These are phyloP conservation scores for Jasminum sambac DNA, from an alignment of 257 asterid genomes.

Conservation along the genomic window DNA sequence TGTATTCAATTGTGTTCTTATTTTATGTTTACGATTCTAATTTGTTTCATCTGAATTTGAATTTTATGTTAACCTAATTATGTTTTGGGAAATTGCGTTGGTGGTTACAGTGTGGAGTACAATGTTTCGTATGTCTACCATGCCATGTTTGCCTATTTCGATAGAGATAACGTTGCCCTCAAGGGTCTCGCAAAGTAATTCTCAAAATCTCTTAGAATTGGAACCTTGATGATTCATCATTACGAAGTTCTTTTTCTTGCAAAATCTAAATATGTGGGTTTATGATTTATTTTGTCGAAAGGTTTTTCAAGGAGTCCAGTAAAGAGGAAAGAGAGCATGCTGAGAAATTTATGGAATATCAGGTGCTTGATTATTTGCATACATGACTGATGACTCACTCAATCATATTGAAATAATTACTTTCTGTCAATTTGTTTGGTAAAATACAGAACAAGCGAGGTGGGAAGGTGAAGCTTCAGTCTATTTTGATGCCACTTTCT, in stretches of 20 bases:
- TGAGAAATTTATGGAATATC: constrained; percentile 65
- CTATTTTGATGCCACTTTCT: constrained; percentile 30
- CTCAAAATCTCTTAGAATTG: not conserved
- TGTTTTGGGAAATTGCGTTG: not conserved
- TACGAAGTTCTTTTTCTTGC: not conserved
- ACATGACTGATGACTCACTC: not conserved
- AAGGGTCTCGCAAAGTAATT: constrained; percentile 61
- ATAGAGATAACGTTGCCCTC: constrained; percentile 65
- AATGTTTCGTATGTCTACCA: constrained; percentile 65
- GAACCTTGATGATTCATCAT: not conserved
- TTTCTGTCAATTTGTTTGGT: not conserved
- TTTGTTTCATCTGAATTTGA: not conserved
- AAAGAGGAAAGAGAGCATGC: constrained; percentile 63
- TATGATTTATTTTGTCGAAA: constrained; percentile 5
- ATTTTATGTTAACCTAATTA: not conserved
- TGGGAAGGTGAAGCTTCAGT: constrained; percentile 33
- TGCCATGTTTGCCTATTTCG: constrained; percentile 66
- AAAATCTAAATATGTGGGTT: not conserved
- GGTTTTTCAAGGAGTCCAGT: constrained; percentile 65
- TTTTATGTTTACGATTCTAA: not conserved
- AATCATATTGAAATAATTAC: not conserved
- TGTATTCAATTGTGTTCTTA: not conserved
- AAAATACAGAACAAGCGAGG: constrained; percentile 34
- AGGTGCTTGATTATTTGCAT: constrained; percentile 35
- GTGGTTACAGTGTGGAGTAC: constrained; percentile 53